phyloP scores from a whole-genome alignment of 2,329 filamentous ascomycete genomes.

The Tolypocladium album region DNA sequence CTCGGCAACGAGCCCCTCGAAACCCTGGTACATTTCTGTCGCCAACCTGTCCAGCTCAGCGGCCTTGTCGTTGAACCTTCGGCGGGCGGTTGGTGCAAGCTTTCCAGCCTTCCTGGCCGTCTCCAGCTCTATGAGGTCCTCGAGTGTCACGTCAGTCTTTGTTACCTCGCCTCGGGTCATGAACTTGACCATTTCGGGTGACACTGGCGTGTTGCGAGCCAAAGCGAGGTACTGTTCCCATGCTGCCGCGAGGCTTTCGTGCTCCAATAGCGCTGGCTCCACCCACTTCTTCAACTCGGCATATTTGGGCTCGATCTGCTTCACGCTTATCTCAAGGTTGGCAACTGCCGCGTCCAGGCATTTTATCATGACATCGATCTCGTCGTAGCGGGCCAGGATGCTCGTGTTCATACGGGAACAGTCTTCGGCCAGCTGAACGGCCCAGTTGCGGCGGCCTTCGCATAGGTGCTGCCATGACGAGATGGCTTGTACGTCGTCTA shows the following conservation, averaged over 20 bases:
- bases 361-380: constrained; percentile 66
- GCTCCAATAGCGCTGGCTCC: constrained; percentile 55
- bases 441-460: constrained; percentile 72
- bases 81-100: constrained; percentile 46
- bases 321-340: constrained; percentile 70
- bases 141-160: constrained; percentile 47
- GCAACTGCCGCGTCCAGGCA: constrained; percentile 77
- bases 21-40: constrained; percentile 48
- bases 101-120: constrained; percentile 63
- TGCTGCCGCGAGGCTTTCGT: constrained; percentile 48
- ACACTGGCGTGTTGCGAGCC: constrained; percentile 53
- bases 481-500: constrained; percentile 68
- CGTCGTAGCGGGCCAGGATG: constrained; percentile 55
- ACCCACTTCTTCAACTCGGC: constrained; percentile 62
- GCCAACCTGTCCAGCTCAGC: constrained; percentile 51
- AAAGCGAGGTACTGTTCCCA: constrained; percentile 61
- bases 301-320: constrained; percentile 60
- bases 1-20: constrained; percentile 48
- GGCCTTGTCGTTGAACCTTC: constrained; percentile 49
- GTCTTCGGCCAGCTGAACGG: constrained; percentile 56
- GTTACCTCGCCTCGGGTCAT: constrained; percentile 41
- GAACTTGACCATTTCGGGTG: constrained; percentile 53
- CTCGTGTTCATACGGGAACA: constrained; percentile 54
- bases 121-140: constrained; percentile 66
- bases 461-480: constrained; percentile 85